Base-by-base conservation (phyloP, 768 basidiomycete species). In the Cystofilobasidium macerans region DNA sequence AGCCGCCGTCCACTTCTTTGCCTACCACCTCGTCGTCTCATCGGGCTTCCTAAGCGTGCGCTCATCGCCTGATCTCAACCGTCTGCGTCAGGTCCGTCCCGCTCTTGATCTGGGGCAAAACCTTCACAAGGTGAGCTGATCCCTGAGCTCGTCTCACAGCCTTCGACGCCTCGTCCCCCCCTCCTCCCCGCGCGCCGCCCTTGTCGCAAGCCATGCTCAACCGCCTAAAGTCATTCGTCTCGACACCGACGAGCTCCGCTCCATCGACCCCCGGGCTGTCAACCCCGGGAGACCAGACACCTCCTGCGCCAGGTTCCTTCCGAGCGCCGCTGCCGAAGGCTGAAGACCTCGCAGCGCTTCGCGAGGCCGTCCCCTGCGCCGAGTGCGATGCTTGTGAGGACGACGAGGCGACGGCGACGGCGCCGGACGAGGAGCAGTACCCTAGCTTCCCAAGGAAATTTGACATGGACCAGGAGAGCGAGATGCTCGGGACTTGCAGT, bases 401-500 rank as follows among this genome's bases (percentile, higher is more conserved):
- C 2, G 58, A 51, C 28, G 30, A n/a, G n/a, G 51, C 16, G 59
- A 67, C 3, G 48, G 4, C 1, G 43, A 20, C 38, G 48, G 13
- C 6, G 36, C 43, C 36, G 0, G 59, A 57, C 9, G 65, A 58
- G 24, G 33, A 51, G 20, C 56, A 65, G 2, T 57, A 47, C 30
- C 64, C 86, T 61, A 84, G 84, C 53, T 89, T 86, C 71, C 85
- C 88, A 32, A 76, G 75, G 22, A 83, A 82, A 60, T 86, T 95
- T 72, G 82, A 84, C 43, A 78, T 88, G 38, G 93, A 98, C 78
- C 83, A 82, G 78, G 85, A 86, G 26, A 82, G 83, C 2, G 82
- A 86, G 56, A 83, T 98, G 83, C 77, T 92, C n/a, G 93, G 92
- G 12, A 83, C 85, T 35, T 82, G 91, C 32, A 87, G 88, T 86